Percentiles rank a stretch among this genome's conserved stretches.
phyloP scores from a whole-genome alignment of 805 yeast species.

The Yamadazyma tumulicola region DNA sequence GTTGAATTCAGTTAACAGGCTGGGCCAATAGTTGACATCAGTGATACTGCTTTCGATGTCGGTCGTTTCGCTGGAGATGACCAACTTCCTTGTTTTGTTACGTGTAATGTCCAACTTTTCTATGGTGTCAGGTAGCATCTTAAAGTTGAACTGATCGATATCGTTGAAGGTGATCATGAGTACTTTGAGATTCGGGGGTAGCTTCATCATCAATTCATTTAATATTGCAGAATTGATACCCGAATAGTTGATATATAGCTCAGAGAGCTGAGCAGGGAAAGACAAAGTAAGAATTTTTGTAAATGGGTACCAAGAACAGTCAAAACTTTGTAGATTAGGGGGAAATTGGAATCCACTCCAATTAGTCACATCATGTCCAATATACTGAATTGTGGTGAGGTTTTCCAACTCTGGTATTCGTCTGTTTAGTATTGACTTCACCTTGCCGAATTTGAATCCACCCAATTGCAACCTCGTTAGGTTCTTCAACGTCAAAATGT shows the following conservation, averaged over 20 bases:
- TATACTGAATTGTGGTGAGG: constrained; percentile 25
- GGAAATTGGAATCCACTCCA: constrained; percentile 31
- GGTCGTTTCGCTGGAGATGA: no score
- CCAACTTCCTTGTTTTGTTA: constrained; percentile 19
- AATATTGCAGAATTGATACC: constrained; percentile 3
- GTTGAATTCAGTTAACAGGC: constrained; percentile 3
- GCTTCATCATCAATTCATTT: constrained; percentile 8
- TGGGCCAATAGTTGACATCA: constrained; percentile 1
- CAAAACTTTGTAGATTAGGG: constrained; percentile 21
- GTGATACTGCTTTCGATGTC: no score
- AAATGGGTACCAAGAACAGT: constrained; percentile 32
- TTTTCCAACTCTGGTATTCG: constrained; percentile 11
- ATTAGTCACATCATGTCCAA: constrained; percentile 28
- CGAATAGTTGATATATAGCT: constrained; percentile 31
- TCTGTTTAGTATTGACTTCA: constrained; percentile 3
- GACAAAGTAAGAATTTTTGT: constrained; percentile 23
- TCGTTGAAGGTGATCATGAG: constrained; percentile 34
- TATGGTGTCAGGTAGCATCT: constrained; percentile 24
- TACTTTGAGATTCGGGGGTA: constrained; percentile 23
- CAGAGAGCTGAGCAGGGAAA: constrained; percentile 18
- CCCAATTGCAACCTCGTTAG: constrained; percentile 29
- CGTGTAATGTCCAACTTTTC: constrained; percentile 28
- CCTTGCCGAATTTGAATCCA: constrained; percentile 16
- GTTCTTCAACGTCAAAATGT: constrained; percentile 16
- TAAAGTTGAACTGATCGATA: constrained; percentile 11